Percentiles rank a stretch among this genome's conserved stretches.
Conservation (phyloP, 192 early-diverging fungal species). For the Coemansia sp. region DNA sequence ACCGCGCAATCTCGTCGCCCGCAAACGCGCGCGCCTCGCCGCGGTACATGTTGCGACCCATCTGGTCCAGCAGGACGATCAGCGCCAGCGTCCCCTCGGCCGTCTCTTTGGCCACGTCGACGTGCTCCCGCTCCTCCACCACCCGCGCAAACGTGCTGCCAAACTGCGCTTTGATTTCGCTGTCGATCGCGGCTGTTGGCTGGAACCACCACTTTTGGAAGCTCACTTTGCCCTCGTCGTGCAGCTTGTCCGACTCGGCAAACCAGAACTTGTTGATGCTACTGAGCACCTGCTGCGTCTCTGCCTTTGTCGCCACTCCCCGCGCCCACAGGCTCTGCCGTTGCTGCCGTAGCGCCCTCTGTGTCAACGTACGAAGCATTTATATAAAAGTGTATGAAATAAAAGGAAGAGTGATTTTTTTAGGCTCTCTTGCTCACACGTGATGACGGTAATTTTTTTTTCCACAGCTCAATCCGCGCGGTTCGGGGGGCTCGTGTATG, state of each 20-base stretch:
- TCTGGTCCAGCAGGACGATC: slow-evolving; percentile 60
- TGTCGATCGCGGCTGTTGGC: slow-evolving; percentile 28
- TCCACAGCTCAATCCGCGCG: too few species aligned
- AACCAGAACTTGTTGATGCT: slow-evolving; percentile 48
- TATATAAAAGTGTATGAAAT: background rate
- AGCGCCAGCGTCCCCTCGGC: slow-evolving; percentile 48
- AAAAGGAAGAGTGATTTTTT: background rate
- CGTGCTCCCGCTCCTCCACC: slow-evolving; percentile 20
- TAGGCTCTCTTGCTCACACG: slow-evolving; percentile 2
- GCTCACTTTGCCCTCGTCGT: slow-evolving; percentile 29
- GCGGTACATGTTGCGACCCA: slow-evolving; percentile 66
- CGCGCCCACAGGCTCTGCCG: too few species aligned
- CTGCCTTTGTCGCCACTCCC: slow-evolving; percentile 19
- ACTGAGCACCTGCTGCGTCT: slow-evolving; percentile 38
- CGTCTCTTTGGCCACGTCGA: slow-evolving; percentile 38
- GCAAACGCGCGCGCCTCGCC: slow-evolving; percentile 54
- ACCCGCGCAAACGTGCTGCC: slow-evolving; percentile 13
- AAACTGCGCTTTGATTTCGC: slow-evolving; percentile 33
- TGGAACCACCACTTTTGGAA: slow-evolving; percentile 55
- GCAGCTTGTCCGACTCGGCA: slow-evolving; percentile 46
- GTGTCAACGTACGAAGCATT: slow-evolving; percentile 9
- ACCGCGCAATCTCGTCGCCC: slow-evolving; percentile 54
- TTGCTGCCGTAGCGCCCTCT: background rate
- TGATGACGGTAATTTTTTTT: too few species aligned
- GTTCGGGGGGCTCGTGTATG: background rate